Base-by-base conservation (phyloP, 169 alveolate species). In the Theileria luwenshuni region DNA sequence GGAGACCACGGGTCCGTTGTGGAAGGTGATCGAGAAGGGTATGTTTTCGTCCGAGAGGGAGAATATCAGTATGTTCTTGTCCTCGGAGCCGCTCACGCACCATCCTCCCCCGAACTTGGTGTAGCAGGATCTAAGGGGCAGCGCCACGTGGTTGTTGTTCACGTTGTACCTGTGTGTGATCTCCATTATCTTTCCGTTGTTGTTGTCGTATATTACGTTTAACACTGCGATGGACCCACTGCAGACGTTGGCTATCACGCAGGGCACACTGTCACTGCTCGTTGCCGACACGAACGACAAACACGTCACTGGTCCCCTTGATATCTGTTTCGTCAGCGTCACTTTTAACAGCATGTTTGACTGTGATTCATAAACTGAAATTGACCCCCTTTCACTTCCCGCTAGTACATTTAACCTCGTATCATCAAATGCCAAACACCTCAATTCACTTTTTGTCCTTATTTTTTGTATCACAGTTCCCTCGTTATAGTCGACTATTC, bases 1-100 rank as follows among this genome's bases (percentile, higher is more conserved):
- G 23, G 94, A 85, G 74, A 92, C 92, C 28, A 92, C 95, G 1
- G 94, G 95, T 6, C 93, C 94, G 92, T 64, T 54, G 75, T 81
- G 89, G 75, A 67, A 81, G 15, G 69, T 48, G 7, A 81, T 47
- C 32, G 89, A 74, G 69, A 61, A 81, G 19, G 89, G 89, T 64
- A 81, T 74, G 74, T 81, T 72, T 32, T 81, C 89, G 42, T 81
- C 89, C 17, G 49, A 63, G 27, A 89, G 48, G 12, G 94, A 89
- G 62, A 85, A 89, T 5, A 89, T 69, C 52, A 85, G 70, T 19
- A 89, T 68, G 77, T 89, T 89, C 10, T 90, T 83, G 33, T 89
- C 94, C 63, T 89, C 94, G 10, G 94, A 89, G 10, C 94, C 94
- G 1, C 91, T 83, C 21, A 89, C 49, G 43, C 85, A 80, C 95